Percentiles rank a stretch among this genome's conserved stretches.
phyloP scores from a whole-genome alignment of 805 yeast genomes.

The Zygosaccharomyces pseudorouxii region DNA sequence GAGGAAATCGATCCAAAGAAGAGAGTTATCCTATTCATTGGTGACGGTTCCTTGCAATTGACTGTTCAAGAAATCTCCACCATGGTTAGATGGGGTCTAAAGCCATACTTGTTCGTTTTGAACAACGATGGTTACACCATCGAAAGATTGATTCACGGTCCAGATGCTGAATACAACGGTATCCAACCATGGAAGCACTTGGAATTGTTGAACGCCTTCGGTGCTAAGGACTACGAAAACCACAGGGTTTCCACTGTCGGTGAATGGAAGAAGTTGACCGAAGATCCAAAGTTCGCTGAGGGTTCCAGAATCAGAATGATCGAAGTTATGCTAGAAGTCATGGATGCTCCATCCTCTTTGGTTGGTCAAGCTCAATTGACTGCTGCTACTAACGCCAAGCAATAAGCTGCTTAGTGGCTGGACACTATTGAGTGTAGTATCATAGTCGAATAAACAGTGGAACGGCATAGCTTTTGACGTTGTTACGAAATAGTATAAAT shows the following conservation, averaged over 20 bases:
- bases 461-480: constrained; percentile 3
- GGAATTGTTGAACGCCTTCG: constrained; percentile 48
- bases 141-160: constrained; percentile 71
- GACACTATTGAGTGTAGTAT: neutral
- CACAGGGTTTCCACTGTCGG: constrained; percentile 51
- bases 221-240: constrained; percentile 51
- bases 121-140: constrained; percentile 74
- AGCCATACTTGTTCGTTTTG: constrained; percentile 63
- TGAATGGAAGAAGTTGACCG: constrained; percentile 51
- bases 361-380: constrained; percentile 63
- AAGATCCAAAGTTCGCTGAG: constrained; percentile 44
- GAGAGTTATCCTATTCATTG: constrained; percentile 64
- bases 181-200: constrained; percentile 68
- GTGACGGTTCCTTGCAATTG: constrained; percentile 73
- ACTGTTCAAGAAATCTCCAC: constrained; percentile 72
- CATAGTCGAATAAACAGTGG: neutral
- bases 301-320: constrained; percentile 59
- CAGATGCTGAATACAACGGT: constrained; percentile 57
- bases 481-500: constrained; percentile 6
- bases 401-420: constrained; percentile 14
- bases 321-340: constrained; percentile 62
- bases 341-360: constrained; percentile 67
- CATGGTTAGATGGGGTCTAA: constrained; percentile 60
- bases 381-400: constrained; percentile 44
- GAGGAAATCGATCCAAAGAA: constrained; percentile 55